Base-by-base conservation (phyloP, 2,329 filamentous ascomycete species). In the Fusarium vanettenii region DNA sequence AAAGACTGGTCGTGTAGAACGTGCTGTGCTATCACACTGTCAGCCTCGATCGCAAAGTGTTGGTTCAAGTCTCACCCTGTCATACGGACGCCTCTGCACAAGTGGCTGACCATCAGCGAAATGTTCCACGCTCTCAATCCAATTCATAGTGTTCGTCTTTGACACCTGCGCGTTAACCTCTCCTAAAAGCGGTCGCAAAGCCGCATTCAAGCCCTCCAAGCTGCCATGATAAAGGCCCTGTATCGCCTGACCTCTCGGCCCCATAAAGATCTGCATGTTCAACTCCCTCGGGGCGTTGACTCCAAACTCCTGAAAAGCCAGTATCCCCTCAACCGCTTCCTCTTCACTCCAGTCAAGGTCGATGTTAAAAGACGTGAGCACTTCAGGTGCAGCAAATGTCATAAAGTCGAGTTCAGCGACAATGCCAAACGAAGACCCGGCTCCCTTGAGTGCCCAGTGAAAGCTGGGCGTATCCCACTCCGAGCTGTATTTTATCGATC, bases 381-480 rank as follows among this genome's bases (percentile, higher is more conserved):
- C 57, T 2, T 64, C 50, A 1, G 79, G 79, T 3, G 77, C 79
- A 1, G 56, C 63, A 22, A 80, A 80, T 1, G 79, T 80, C 22
- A 69, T 61, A 45, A 80, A 80, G 64, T 78, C 76, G 3, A 80
- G 76, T 22, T 81, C 78, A 5, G 77, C 76, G 1, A 80, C 80
- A 33, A 82, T 76, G 2, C 81, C 81, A 22, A 79, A 82, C 5
- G 80, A 79, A 14, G 80, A 81, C 5, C 81, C 81, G 1, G 80
- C 81, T 0, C 81, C 81, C 0, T 77, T 75, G 0, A 82, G 67
- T 1, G 80, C 81, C 76, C 79, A 82, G 69, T 79, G 80, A 5
- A 82, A 63, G 31, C 82, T 79, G 0, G 69, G 18, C n/a, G 78
- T 75, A 29, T 78, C 65, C 5, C 64, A 74, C 2, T 72, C 69